Conservation (phyloP, 148 eudicot genomes). For the Fallopia convolvulus region DNA sequence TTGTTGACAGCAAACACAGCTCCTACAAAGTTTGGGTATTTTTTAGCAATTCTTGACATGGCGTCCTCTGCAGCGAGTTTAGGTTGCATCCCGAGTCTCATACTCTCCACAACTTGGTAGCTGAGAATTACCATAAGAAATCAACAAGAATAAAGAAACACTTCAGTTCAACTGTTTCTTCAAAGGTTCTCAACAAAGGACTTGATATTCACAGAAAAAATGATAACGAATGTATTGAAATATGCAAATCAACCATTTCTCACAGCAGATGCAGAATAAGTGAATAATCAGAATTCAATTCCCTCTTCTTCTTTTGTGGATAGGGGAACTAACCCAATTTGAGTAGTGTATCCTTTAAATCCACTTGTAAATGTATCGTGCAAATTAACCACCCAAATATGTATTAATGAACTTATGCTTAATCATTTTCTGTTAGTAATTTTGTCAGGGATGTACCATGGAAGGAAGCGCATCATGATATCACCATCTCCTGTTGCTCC, state of each 20-base stretch:
- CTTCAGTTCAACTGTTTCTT: not conserved
- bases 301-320: not conserved
- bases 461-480: conserved; percentile 99
- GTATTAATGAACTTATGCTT: not conserved
- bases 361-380: not conserved
- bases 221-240: not conserved
- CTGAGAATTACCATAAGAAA: conserved; percentile 26
- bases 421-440: not conserved
- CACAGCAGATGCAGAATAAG: not conserved
- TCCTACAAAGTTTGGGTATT: conserved; percentile 76
- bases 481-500: conserved; percentile 99
- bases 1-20: conserved; percentile 73
- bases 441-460: conserved; percentile 44
- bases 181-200: not conserved
- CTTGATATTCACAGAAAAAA: not conserved
- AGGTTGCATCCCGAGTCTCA: conserved; percentile 89
- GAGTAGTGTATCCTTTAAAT: not conserved
- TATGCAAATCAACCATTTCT: not conserved
- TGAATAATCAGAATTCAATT: not conserved
- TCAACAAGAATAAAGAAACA: not conserved
- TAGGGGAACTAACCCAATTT: not conserved
- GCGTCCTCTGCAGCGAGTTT: conserved; percentile 80
- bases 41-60: conserved; percentile 65
- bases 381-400: not conserved
- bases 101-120: conserved; percentile 93